Base-by-base conservation (phyloP, 1,139 yeast genomes). In the Hemisphaericaspora subhashii region DNA sequence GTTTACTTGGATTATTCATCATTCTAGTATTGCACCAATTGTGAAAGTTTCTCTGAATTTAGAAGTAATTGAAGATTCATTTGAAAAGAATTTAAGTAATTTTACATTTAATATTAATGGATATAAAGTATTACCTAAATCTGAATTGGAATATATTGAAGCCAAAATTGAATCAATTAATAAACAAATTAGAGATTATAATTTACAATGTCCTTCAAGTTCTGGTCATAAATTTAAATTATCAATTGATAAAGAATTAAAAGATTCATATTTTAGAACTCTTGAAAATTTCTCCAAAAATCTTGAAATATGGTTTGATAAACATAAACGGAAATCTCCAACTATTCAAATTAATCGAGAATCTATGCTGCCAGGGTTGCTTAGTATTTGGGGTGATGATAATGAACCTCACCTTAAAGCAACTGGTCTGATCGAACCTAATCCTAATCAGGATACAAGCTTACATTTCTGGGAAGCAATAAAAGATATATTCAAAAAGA, bases 221-320 rank as follows among this genome's bases (percentile, higher is more conserved):
- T 71, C 81, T 1, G 79, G 94, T 0, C 88, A 90, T 45, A 81
- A 82, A 48, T 66, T 84, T 39, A 87, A 87, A 53, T 56, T 88
- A 15, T 34, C 62, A 0, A 53, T 67, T 0, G 79, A 74, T 3
- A 64, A 60, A 3, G 96, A 88, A 56, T 52, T 83, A 5, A 50
- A 56, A 16, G 51, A 58, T 16, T 47, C 51, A 5, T 47, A 40
- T 37, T 36, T 39, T 39, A 34, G 55, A 17, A 45, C 48, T 2
- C 33, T 51, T 32, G 44, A 42, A 6, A 39, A 44, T 20, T 47
- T 56, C 32, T 44, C 46, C 7, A 33, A 26, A 3, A 24, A 37
- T 10, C 42, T 60, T 13, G 45, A 42, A 11, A 33, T 40, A 3
- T 55, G 64, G 56, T 51, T 54, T 30, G 50, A 53, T n/a, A 48